Percentiles rank a stretch among this genome's conserved stretches.
Evolutionary conservation across 2,329 filamentous ascomycete genomes (phyloP).

Genomic region (Xylaria digitata): DNA sequence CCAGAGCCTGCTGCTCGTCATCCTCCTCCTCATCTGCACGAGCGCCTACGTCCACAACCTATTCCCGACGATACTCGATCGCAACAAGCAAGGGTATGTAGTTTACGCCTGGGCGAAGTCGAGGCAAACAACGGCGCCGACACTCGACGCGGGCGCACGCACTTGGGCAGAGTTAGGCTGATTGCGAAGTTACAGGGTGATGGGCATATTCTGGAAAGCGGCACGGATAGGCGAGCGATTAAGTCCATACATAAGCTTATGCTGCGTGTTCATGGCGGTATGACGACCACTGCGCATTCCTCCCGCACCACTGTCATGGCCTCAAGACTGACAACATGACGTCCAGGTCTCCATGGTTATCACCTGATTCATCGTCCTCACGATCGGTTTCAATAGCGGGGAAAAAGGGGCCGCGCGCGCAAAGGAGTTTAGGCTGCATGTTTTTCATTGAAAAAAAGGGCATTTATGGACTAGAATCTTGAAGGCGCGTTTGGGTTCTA

Average conservation of each 20-base stretch:
- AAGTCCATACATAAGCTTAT: constrained; percentile 94
- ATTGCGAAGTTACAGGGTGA: constrained; percentile 62
- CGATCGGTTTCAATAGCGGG: constrained; percentile 23
- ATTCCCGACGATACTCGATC: constrained; percentile 88
- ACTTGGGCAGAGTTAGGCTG: constrained; percentile 19
- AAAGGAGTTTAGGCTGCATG: constrained; percentile 38
- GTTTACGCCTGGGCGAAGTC: neutral
- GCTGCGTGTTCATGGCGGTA: constrained; percentile 94
- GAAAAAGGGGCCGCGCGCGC: constrained; percentile 13
- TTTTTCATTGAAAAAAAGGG: constrained; percentile 30
- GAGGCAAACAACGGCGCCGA: constrained; percentile 1
- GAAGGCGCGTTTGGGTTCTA: constrained; percentile 16
- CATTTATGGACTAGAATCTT: constrained; percentile 12
- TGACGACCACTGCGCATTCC: constrained; percentile 43
- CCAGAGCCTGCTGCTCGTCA: constrained; percentile 92
- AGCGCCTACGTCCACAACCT: constrained; percentile 93
- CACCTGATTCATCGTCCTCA: constrained; percentile 40
- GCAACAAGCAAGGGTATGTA: constrained; percentile 87
- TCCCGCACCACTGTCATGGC: neutral
- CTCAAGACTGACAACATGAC: constrained; percentile 26
- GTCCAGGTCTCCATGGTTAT: constrained; percentile 48
- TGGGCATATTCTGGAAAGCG: constrained; percentile 95
- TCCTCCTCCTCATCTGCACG: constrained; percentile 95
- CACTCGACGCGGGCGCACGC: neutral
- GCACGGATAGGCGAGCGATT: constrained; percentile 91